phyloP scores from a whole-genome alignment of 805 yeast genomes.

The Candida orba region DNA sequence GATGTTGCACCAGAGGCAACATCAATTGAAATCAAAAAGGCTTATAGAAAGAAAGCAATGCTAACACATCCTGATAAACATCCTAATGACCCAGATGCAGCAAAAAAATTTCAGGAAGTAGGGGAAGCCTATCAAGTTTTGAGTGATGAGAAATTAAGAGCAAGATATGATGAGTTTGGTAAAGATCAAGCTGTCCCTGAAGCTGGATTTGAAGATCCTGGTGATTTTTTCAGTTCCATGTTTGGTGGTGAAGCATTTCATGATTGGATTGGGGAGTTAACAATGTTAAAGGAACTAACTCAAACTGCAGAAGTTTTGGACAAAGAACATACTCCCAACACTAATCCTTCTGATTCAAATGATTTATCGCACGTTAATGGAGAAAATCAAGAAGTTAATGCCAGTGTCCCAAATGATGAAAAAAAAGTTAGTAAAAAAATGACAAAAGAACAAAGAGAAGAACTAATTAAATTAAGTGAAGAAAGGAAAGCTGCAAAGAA shows the following conservation, averaged over 20 bases:
- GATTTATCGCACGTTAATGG: not conserved
- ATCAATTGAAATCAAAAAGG: slow-evolving; percentile 80
- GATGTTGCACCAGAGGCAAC: slow-evolving; percentile 65
- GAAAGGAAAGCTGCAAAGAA: slow-evolving; percentile 46
- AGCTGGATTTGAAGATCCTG: slow-evolving; percentile 76
- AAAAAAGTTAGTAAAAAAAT: slow-evolving; percentile 12
- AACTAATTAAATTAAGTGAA: slow-evolving; percentile 41
- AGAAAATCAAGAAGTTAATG: not conserved
- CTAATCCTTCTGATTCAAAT: not conserved
- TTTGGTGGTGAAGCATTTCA: slow-evolving; percentile 80
- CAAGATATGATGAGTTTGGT: slow-evolving; percentile 78
- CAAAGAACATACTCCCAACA: not conserved
- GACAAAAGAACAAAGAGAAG: slow-evolving; percentile 40
- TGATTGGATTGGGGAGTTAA: slow-evolving; percentile 74
- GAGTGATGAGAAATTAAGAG: slow-evolving; percentile 62
- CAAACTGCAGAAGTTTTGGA: slow-evolving; percentile 46
- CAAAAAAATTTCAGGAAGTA: slow-evolving; percentile 72
- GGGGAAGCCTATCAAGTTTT: slow-evolving; percentile 71
- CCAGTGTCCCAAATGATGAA: not conserved
- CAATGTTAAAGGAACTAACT: slow-evolving; percentile 56
- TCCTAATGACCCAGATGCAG: slow-evolving; percentile 90
- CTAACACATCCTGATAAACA: slow-evolving; percentile 93
- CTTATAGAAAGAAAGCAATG: slow-evolving; percentile 87
- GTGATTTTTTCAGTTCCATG: slow-evolving; percentile 74
- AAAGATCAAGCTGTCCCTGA: slow-evolving; percentile 66